These are phyloP conservation scores for Sphenostylis stenocarpa DNA, from an alignment of 306 rosid species.

Conservation along the genomic window DNA sequence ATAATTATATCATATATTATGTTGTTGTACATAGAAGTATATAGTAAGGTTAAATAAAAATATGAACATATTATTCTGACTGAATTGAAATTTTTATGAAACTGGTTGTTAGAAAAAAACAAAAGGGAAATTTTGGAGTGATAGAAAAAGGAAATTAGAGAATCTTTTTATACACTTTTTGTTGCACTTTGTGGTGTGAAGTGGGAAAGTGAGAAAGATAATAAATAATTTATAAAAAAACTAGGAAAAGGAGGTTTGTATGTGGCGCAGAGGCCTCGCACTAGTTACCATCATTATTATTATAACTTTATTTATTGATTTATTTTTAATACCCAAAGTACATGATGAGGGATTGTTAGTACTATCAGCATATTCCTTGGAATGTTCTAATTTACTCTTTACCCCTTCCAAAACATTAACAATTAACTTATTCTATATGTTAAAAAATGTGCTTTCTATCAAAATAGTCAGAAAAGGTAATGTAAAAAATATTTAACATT, in stretches of 20 bases:
- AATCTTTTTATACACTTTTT: constrained; percentile 30
- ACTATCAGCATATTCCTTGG: constrained; percentile 70
- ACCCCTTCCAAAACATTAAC: neutral
- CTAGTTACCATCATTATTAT: constrained; percentile 13
- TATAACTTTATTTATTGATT: neutral
- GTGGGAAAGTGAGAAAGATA: constrained; percentile 5
- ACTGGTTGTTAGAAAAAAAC: neutral
- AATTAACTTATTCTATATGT: neutral
- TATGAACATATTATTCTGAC: no score
- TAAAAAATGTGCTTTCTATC: no score
- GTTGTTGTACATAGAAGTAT: no score
- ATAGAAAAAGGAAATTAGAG: neutral
- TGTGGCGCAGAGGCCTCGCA: constrained; percentile 72
- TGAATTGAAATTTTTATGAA: neutral
- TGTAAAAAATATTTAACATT: no score
- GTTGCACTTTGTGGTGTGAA: constrained; percentile 38
- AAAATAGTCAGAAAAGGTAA: no score
- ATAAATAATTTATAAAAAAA: neutral
- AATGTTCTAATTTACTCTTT: constrained; percentile 49
- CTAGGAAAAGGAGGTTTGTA: constrained; percentile 18
- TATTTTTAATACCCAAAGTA: constrained; percentile 17
- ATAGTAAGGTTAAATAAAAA: no score
- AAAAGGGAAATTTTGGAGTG: neutral
- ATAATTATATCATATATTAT: no score
- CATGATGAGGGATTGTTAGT: constrained; percentile 23